A percentile compares a stretch with the other conserved stretches of the same genome.
Evolutionary conservation across 2,329 filamentous ascomycete species (phyloP).

Genomic region (Stagonosporopsis chrysanthemi): DNA sequence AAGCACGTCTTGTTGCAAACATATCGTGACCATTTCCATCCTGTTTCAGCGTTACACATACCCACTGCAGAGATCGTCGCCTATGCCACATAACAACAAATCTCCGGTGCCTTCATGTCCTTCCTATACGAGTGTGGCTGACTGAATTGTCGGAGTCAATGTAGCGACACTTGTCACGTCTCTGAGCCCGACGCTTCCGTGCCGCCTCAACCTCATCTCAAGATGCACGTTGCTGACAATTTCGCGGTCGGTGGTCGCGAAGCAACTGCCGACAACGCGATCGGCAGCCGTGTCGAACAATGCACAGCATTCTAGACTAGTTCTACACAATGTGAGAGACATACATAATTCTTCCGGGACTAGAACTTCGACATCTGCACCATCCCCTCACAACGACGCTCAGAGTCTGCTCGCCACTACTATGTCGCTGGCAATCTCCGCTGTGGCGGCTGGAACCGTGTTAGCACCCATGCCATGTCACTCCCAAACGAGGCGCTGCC

Average conservation of each 20-base stretch:
- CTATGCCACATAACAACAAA: neutral
- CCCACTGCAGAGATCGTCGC: neutral
- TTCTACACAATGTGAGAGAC: neutral
- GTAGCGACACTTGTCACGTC: neutral
- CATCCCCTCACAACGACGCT: neutral
- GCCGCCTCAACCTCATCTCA: neutral
- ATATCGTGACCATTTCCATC: neutral
- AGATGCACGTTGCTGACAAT: neutral
- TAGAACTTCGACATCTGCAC: neutral
- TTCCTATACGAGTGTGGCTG: constrained; percentile 1
- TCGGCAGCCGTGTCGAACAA: neutral
- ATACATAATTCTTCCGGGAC: constrained; percentile 15
- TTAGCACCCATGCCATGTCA: constrained; percentile 3
- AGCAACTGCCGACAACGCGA: neutral
- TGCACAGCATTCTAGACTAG: neutral
- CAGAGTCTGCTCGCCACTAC: neutral
- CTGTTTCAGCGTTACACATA: neutral
- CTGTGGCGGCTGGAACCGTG: constrained; percentile 2
- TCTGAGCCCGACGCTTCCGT: neutral
- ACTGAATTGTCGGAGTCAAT: constrained; percentile 1
- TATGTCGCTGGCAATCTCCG: constrained; percentile 13
- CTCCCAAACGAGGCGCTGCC: constrained; percentile 7
- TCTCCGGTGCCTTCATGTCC: neutral
- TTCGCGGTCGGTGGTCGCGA: neutral
- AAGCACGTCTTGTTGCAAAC: neutral